phyloP scores from a whole-genome alignment of 345 rosid species.

The Draba incana region DNA sequence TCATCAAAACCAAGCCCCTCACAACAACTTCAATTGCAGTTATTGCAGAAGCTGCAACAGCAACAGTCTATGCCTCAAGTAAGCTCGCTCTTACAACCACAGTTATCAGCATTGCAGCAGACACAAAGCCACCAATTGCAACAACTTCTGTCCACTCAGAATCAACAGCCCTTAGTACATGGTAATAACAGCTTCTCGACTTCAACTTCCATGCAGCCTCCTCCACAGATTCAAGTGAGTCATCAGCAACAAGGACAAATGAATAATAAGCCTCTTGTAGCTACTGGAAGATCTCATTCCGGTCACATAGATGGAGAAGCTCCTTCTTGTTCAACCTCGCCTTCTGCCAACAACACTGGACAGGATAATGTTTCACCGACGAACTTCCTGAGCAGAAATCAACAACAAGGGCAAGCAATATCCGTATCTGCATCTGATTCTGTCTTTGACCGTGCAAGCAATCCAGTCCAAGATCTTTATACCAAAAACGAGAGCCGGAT shows the following conservation, averaged over 20 bases:
- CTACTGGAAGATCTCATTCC: constrained; percentile 61
- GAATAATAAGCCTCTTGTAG: constrained; percentile 45
- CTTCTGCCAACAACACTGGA: constrained; percentile 78
- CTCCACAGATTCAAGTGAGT: constrained; percentile 61
- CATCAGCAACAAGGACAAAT: constrained; percentile 62
- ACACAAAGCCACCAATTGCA: constrained; percentile 68
- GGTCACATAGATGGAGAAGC: constrained; percentile 81
- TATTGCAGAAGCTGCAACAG: constrained; percentile 63
- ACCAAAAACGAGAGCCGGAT: constrained; percentile 54
- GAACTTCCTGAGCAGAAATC: constrained; percentile 41
- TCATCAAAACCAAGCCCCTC: constrained; percentile 61
- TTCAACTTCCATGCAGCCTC: constrained; percentile 58
- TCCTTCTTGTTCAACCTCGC: constrained; percentile 96
- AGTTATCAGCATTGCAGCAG: constrained; percentile 59
- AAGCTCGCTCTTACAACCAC: constrained; percentile 66
- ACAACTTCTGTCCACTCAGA: constrained; percentile 56
- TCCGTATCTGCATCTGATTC: constrained; percentile 34
- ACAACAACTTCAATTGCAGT: constrained; percentile 84
- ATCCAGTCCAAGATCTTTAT: constrained; percentile 38
- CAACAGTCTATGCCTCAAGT: constrained; percentile 56
- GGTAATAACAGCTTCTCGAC: constrained; percentile 57
- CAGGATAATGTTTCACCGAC: constrained; percentile 53
- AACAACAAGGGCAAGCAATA: constrained; percentile 30
- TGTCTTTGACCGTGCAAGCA: constrained; percentile 32
- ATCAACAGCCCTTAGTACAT: constrained; percentile 54